These are phyloP conservation scores for Penicillium rolfsii DNA, from an alignment of 2,329 filamentous ascomycete genomes.

Conservation along the genomic window DNA sequence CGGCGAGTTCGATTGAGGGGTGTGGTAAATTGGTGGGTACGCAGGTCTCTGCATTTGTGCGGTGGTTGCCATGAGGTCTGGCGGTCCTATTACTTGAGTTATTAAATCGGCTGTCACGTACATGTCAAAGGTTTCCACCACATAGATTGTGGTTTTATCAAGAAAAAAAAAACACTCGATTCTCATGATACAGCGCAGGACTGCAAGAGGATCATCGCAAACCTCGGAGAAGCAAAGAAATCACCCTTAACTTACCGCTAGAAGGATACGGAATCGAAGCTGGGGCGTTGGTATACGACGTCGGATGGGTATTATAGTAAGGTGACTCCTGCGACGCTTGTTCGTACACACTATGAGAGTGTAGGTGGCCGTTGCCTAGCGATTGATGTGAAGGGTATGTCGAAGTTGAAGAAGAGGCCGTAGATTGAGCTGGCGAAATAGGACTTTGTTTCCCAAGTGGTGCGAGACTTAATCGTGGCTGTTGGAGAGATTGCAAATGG, in stretches of 20 bases:
- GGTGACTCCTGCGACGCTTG: constrained; percentile 69
- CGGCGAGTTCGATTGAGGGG: constrained; percentile 91
- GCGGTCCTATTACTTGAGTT: constrained; percentile 65
- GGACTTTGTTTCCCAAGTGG: constrained; percentile 42
- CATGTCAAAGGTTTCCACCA: background rate
- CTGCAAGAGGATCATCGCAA: background rate
- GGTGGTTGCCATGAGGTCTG: constrained; percentile 67
- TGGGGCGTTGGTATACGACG: constrained; percentile 80
- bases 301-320: constrained; percentile 77
- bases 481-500: constrained; percentile 34
- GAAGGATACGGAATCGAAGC: constrained; percentile 82
- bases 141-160: no score
- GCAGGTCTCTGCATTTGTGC: constrained; percentile 65
- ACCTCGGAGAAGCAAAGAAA: no score
- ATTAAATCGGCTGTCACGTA: constrained; percentile 47
- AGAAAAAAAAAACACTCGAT: no score
- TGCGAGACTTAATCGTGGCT: constrained; percentile 37
- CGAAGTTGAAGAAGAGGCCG: constrained; percentile 33
- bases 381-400: constrained; percentile 38
- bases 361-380: constrained; percentile 49
- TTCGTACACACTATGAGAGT: constrained; percentile 66
- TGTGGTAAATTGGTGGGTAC: constrained; percentile 93
- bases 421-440: constrained; percentile 67
- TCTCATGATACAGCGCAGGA: constrained; percentile 29
- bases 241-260: constrained; percentile 66